Evolutionary conservation across 345 rosid genomes (phyloP), one percentile per base, ranked within the genome.

Genomic region (Citrus medica): DNA sequence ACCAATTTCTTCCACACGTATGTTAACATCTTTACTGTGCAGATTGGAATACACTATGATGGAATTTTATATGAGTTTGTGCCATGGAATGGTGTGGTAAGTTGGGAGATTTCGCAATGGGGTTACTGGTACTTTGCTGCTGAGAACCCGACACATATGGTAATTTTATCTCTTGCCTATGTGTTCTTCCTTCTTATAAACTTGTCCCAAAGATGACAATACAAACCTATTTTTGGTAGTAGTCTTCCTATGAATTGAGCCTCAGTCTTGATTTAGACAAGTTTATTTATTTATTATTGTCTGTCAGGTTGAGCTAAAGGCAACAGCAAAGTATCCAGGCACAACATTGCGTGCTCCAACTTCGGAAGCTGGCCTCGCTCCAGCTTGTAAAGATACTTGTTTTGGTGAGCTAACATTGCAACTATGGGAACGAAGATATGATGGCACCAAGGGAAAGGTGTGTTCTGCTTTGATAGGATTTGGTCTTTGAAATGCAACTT

Each of bases 321-420:
- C 93, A 71, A 87, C 89, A 70, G 87, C 97, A 81, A 79, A 85
- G 38, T 91, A 93, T 80, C 83, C 85, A 1, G 99, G 99, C 37
- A 89, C 94, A n/a, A 77, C 98, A 73, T 85, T 95, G 79, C 98
- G 97, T 62, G 99, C 99, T 76, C 98, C 98, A 37, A 93, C 97
- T 59, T 6, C 37, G 30, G 99, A 93, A 87, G 85, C 89, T 78
- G 99, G 99, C 22, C 82, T 93, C 71, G 88, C 92, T 82, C 89
- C 94, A 30, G 99, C 98, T 80, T 95, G 99, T 76, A 93, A 86
- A 78, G 99, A 95, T 83, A 87, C 93, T 73, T 92, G 98, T 85
- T 90, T 76, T 56, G 93, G 94, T 75, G 88, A 80, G 58, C 78
- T 95, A 75, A 95, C 82, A 83, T 84, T 95, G 93, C 86, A 83